Evolutionary conservation across 2,329 filamentous ascomycete species (phyloP).

Genomic region (Tolypocladium cylindrosporum): DNA sequence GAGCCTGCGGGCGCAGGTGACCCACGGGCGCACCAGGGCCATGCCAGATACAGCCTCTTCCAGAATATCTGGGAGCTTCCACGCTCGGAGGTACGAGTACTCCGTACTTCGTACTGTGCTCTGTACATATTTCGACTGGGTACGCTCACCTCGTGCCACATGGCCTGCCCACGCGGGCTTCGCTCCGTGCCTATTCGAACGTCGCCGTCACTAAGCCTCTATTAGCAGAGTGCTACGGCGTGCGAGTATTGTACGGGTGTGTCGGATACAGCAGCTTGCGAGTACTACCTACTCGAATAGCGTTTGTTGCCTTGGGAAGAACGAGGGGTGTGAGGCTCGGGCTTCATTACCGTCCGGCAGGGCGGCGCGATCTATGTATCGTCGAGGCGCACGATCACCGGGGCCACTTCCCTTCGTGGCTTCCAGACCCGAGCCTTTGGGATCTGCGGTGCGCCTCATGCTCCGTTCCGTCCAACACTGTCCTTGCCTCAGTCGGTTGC

Average conservation of each 20-base stretch:
- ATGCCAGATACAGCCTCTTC: neutral
- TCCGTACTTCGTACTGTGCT: too few species aligned
- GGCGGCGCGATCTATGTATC: neutral
- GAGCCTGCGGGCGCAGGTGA: slow-evolving; percentile 1
- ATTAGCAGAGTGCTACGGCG: neutral
- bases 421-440: neutral
- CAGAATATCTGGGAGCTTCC: slow-evolving; percentile 4
- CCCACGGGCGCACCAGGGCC: neutral
- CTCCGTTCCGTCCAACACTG: neutral
- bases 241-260: neutral
- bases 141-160: neutral
- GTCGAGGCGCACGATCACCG: neutral
- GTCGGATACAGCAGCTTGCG: neutral
- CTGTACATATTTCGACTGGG: neutral
- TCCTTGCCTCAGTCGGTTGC: neutral
- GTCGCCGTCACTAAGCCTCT: neutral
- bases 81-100: neutral
- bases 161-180: neutral
- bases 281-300: too few species aligned
- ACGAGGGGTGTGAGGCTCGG: neutral
- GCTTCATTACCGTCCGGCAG: neutral
- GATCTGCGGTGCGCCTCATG: neutral
- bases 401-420: neutral
- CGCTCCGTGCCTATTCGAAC: neutral
- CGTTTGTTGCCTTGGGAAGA: neutral